Conservation (phyloP, 495 filamentous ascomycete species). For the Aspergillus sclerotiicarbonarius region DNA sequence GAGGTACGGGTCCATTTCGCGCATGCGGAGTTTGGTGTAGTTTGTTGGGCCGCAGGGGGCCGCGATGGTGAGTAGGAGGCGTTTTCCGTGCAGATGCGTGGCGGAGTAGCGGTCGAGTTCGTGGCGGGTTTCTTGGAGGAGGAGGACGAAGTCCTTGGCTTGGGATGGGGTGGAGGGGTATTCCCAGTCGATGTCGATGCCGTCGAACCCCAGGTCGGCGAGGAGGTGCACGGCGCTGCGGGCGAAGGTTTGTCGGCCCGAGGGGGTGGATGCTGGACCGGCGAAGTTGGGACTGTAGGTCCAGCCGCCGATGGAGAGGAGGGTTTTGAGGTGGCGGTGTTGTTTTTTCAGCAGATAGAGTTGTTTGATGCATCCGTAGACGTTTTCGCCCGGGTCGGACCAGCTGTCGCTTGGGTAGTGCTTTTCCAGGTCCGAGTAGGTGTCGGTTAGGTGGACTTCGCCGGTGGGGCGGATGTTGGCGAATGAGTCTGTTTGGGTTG, state of each 20-base stretch:
- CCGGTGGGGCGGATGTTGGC: conserved; percentile 64
- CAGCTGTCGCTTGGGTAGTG: conserved; percentile 58
- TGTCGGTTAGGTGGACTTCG: conserved; percentile 74
- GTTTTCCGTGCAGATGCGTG: conserved; percentile 42
- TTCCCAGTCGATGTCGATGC: conserved; percentile 65
- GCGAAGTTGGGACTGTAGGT: conserved; percentile 86
- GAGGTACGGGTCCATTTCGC: conserved; percentile 62
- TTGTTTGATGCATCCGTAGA: conserved; percentile 76
- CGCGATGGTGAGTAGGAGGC: conserved; percentile 69
- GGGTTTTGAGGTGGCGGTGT: conserved; percentile 81
- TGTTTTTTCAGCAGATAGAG: conserved; percentile 85
- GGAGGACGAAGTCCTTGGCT: conserved; percentile 60
- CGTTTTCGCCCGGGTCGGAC: conserved; percentile 38
- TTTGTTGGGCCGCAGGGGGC: conserved; percentile 53
- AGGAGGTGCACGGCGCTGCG: conserved; percentile 61
- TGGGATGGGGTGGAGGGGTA: conserved; percentile 42
- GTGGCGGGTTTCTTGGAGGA: conserved; percentile 52
- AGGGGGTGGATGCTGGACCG: conserved; percentile 53
- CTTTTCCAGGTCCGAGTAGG: conserved; percentile 78
- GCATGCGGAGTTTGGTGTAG: conserved; percentile 59
- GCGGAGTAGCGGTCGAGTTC: conserved; percentile 63
- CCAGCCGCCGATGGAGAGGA: conserved; percentile 94
- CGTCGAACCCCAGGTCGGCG: conserved; percentile 61
- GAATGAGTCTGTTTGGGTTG: conserved; percentile 52
- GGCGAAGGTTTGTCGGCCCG: conserved; percentile 68